Conservation (phyloP, 805 yeast species). For the Spathaspora sp. region DNA sequence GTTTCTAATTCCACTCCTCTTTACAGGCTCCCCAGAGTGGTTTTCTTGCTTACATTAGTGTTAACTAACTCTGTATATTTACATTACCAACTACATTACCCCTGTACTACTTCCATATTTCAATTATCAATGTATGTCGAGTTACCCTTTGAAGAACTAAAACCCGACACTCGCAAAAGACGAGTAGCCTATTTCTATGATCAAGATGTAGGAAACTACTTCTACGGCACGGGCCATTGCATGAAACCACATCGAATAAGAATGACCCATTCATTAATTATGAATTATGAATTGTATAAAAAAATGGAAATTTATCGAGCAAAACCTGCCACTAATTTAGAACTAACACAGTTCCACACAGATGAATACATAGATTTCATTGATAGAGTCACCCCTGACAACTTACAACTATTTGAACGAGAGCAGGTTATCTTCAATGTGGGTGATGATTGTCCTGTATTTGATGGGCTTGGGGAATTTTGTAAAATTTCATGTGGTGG, state of each 20-base stretch:
- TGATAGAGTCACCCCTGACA: conserved; percentile 89
- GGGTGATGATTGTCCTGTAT: conserved; percentile 95
- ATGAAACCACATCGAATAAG: conserved; percentile 99
- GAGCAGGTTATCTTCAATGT: conserved; percentile 92
- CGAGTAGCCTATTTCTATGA: conserved; percentile 44
- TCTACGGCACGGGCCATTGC: conserved; percentile 97
- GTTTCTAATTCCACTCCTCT: not conserved
- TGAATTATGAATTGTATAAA: conserved; percentile 95
- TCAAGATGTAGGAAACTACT: conserved; percentile 94
- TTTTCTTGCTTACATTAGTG: not conserved
- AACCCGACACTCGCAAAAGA: conserved; percentile 37
- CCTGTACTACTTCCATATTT: not conserved
- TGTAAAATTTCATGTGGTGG: conserved; percentile 92
- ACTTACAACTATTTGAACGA: conserved; percentile 77
- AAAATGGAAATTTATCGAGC: conserved; percentile 97
- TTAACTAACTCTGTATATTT: too few species aligned
- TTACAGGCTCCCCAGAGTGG: not conserved
- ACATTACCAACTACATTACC: not conserved
- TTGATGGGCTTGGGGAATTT: conserved; percentile 92
- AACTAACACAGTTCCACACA: conserved; percentile 96
- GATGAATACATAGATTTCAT: conserved; percentile 95
- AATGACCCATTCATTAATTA: conserved; percentile 95
- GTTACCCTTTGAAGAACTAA: conserved; percentile 43
- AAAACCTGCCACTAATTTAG: conserved; percentile 95
- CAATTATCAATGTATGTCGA: conserved; percentile 30